Percentiles rank a stretch among this genome's conserved stretches.
These are phyloP conservation scores for Phialophora chinensis DNA, from an alignment of 2,329 filamentous ascomycete species.

Conservation along the genomic window DNA sequence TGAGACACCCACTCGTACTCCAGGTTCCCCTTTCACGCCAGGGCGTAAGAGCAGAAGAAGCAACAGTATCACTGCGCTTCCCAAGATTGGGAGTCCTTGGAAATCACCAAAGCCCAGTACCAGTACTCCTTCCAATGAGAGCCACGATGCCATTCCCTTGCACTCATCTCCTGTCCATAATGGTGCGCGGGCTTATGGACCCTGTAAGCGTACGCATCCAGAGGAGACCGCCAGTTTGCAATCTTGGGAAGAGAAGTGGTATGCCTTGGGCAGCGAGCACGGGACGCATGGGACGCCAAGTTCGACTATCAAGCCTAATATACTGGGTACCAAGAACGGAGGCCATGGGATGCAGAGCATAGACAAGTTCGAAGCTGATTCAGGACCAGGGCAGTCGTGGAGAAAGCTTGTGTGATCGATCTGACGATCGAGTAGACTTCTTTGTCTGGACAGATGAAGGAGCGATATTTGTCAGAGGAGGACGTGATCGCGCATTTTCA, in stretches of 20 bases:
- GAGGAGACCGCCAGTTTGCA: constrained; percentile 29
- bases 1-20: constrained; percentile 9
- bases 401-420: constrained; percentile 14
- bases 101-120: constrained; percentile 8
- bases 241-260: constrained; percentile 37
- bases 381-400: constrained; percentile 18
- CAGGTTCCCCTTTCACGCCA: constrained; percentile 2
- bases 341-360: neutral
- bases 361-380: neutral
- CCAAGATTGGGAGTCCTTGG: constrained; percentile 15
- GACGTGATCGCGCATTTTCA: neutral
- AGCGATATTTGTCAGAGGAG: neutral
- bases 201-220: constrained; percentile 15
- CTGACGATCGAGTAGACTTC: neutral
- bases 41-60: constrained; percentile 4
- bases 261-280: constrained; percentile 20
- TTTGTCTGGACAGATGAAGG: neutral
- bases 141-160: neutral
- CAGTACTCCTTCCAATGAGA: neutral
- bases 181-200: constrained; percentile 17
- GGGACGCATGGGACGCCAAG: neutral
- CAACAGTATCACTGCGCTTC: constrained; percentile 2
- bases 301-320: neutral
- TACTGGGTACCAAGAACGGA: neutral
- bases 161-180: neutral